A percentile compares a stretch with the other conserved stretches of the same genome.
These are phyloP conservation scores for Pyrus hybrid DNA, from an alignment of 331 rosid genomes.

Conservation along the genomic window DNA sequence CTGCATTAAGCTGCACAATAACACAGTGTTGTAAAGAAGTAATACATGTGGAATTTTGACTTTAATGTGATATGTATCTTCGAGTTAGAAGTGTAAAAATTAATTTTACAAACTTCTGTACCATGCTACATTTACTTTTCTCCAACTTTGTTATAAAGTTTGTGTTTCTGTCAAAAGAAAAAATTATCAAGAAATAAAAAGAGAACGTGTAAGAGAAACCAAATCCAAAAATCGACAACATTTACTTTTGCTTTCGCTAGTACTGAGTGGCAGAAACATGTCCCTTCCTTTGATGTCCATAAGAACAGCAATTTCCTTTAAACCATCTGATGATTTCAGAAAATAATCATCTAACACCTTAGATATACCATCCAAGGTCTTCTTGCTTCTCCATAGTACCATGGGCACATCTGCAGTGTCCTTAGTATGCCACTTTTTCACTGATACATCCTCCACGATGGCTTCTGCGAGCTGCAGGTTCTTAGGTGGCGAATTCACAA, in stretches of 20 bases:
- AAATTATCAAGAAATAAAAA: not conserved
- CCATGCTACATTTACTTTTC: not conserved
- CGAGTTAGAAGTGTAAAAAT: not conserved
- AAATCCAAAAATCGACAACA: not conserved
- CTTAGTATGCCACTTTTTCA: slow-evolving; percentile 28
- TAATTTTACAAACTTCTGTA: not conserved
- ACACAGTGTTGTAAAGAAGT: not conserved
- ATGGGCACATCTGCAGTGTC: slow-evolving; percentile 23
- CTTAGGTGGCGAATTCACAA: slow-evolving; percentile 26
- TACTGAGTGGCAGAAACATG: slow-evolving; percentile 35
- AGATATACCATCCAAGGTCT: slow-evolving; percentile 55
- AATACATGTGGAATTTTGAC: not conserved
- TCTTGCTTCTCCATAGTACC: slow-evolving; percentile 40
- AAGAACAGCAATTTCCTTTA: slow-evolving; percentile 72
- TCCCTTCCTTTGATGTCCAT: slow-evolving; percentile 57
- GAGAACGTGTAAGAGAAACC: not conserved
- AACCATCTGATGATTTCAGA: slow-evolving; percentile 69
- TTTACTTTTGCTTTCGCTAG: slow-evolving; percentile 41
- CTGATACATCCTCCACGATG: slow-evolving; percentile 30
- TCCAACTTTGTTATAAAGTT: not conserved
- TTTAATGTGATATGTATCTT: not conserved
- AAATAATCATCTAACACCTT: slow-evolving; percentile 75
- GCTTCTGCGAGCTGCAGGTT: slow-evolving; percentile 29
- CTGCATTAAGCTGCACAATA: not conserved
- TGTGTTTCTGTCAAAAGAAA: not conserved